These are phyloP conservation scores for Coleophoma eucalyptorum DNA, from an alignment of 2,329 filamentous ascomycete genomes.

Conservation along the genomic window DNA sequence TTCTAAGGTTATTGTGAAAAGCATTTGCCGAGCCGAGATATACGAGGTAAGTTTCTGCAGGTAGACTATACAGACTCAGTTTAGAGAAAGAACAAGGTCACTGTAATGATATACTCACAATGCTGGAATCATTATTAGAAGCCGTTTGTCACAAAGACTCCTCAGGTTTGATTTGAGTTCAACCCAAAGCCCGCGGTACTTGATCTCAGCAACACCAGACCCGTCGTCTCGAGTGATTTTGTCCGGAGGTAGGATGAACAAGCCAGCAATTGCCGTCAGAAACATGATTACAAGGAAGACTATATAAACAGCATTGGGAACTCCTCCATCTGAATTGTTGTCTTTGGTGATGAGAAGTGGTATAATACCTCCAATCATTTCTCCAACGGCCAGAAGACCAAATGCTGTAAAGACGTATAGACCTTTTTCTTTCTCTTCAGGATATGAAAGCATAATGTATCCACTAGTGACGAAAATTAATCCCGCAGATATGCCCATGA, in stretches of 20 bases:
- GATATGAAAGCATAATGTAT: slow-evolving; percentile 28
- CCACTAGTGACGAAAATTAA: slow-evolving; percentile 28
- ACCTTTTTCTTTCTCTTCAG: slow-evolving; percentile 29
- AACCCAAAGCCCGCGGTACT: slow-evolving; percentile 20
- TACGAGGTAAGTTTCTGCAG: slow-evolving; percentile 28
- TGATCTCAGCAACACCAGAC: slow-evolving; percentile 20
- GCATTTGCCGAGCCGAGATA: slow-evolving; percentile 30
- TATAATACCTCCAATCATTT: slow-evolving; percentile 24
- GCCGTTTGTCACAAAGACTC: slow-evolving; percentile 21
- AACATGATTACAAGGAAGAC: slow-evolving; percentile 23
- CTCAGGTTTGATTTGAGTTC: slow-evolving; percentile 25
- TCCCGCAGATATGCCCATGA: slow-evolving; percentile 26
- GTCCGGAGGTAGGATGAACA: slow-evolving; percentile 17
- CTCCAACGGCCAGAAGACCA: slow-evolving; percentile 27
- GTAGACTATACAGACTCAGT: slow-evolving; percentile 3
- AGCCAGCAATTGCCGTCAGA: slow-evolving; percentile 6
- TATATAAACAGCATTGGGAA: slow-evolving; percentile 22
- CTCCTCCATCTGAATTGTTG: slow-evolving; percentile 7
- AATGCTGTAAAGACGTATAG: slow-evolving; percentile 24
- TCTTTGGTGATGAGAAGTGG: slow-evolving; percentile 24
- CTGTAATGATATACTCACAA: not conserved
- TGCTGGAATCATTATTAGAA: slow-evolving; percentile 5
- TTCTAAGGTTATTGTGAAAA: slow-evolving; percentile 25
- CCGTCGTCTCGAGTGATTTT: slow-evolving; percentile 24
- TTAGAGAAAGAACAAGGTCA: too few species aligned